A percentile compares a stretch with the other conserved stretches of the same genome.
These are phyloP conservation scores for peach (Prunus persica) DNA, from an alignment of 306 rosid genomes.

Conservation along the genomic window Prunus_persica_NCBIv2 NC_034016.1:16057001-16057500, in stretches of 20 bases:
- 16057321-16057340: constrained; percentile 71
- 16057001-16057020: constrained; percentile 99
- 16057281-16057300: constrained; percentile 10
- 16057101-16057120: not conserved
- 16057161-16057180: constrained; percentile 96
- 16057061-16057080: constrained; percentile 54
- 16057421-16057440: constrained; percentile 32
- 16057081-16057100: not conserved
- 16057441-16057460: constrained; percentile 22
- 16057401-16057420: constrained; percentile 96
- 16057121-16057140: constrained; percentile 1
- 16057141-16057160: constrained; percentile 36
- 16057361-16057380: constrained; percentile 97
- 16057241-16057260: constrained; percentile 20
- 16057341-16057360: constrained; percentile 97
- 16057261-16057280: constrained; percentile 14
- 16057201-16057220: constrained; percentile 94
- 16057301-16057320: constrained; percentile 9
- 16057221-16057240: constrained; percentile 97
- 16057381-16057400: constrained; percentile 96
- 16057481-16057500: constrained; percentile 74
- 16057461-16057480: constrained; percentile 23
- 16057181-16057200: constrained; percentile 83
- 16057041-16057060: constrained; percentile 99
- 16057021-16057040: constrained; percentile 91